These are phyloP conservation scores for Volvox reticuliferus DNA, from an alignment of 139 green algal species.

Conservation along the genomic window DNA sequence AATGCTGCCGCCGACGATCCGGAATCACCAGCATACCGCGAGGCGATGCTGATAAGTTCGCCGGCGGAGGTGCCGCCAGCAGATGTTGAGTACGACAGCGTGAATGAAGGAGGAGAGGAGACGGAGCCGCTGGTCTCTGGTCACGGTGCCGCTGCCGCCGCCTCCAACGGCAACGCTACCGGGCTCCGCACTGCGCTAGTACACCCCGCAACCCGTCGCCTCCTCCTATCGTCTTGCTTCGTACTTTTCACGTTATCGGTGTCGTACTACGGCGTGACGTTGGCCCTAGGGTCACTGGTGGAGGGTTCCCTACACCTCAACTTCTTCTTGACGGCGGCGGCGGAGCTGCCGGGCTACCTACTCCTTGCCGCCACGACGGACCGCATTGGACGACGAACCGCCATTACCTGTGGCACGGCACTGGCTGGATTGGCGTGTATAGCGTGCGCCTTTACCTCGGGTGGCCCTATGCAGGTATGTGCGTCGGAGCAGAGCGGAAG, in stretches of 20 bases:
- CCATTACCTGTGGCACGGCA: slow-evolving; percentile 32
- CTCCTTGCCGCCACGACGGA: slow-evolving; percentile 27
- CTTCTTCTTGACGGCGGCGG: slow-evolving; percentile 32
- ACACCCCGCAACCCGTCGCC: slow-evolving; percentile 9
- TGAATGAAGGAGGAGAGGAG: not conserved
- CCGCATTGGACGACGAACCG: not conserved
- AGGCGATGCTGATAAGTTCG: not conserved
- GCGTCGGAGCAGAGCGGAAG: too few relatives aligned
- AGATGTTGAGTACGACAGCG: not conserved
- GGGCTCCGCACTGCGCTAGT: not conserved
- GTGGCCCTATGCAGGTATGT: not conserved
- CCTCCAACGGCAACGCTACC: not conserved
- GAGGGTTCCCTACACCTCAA: slow-evolving; percentile 31
- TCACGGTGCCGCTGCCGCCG: not conserved
- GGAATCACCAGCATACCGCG: not conserved
- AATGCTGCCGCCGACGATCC: not conserved
- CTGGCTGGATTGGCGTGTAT: slow-evolving; percentile 27
- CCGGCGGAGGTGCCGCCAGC: not conserved
- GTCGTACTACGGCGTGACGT: slow-evolving; percentile 36
- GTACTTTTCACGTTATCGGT: slow-evolving; percentile 20
- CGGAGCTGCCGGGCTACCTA: slow-evolving; percentile 43
- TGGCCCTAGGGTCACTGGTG: slow-evolving; percentile 39
- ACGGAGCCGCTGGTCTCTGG: not conserved
- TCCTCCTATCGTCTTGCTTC: slow-evolving; percentile 25
- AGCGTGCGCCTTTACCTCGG: not conserved